Evolutionary conservation across 129 eudicot species (phyloP).

Genomic region (Flaveria trinervia): DNA sequence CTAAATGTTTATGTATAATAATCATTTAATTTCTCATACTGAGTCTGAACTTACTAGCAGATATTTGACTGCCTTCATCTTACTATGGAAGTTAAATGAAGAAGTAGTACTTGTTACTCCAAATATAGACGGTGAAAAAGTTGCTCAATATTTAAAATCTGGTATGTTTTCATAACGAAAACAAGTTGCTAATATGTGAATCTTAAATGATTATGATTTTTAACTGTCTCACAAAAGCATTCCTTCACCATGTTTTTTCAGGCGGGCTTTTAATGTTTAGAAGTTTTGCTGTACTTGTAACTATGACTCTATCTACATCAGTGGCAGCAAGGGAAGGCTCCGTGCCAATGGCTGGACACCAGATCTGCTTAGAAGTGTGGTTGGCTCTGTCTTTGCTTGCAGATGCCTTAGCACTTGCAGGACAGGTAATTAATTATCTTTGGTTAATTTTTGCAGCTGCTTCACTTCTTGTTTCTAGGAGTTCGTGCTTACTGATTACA

Average conservation of each 20-base stretch:
- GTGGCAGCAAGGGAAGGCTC: constrained; percentile 96
- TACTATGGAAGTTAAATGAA: constrained; percentile 81
- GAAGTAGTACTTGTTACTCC: constrained; percentile 73
- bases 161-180: constrained; percentile 46
- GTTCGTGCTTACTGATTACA: neutral
- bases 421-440: constrained; percentile 59
- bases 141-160: constrained; percentile 74
- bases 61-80: constrained; percentile 78
- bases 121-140: constrained; percentile 56
- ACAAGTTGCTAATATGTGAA: constrained; percentile 11
- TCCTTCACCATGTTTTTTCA: constrained; percentile 26
- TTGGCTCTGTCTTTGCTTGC: constrained; percentile 89
- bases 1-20: neutral
- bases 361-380: constrained; percentile 88
- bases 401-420: constrained; percentile 97
- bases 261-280: constrained; percentile 82
- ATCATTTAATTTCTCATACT: constrained; percentile 15
- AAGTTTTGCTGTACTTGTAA: constrained; percentile 70
- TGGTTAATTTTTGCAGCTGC: neutral
- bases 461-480: neutral
- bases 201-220: constrained; percentile 1
- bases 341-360: constrained; percentile 85
- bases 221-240: neutral
- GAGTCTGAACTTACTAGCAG: constrained; percentile 40
- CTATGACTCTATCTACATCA: constrained; percentile 84